Conservation (phyloP, 495 filamentous ascomycete species). For the Lasiosphaeria miniovina region DNA sequence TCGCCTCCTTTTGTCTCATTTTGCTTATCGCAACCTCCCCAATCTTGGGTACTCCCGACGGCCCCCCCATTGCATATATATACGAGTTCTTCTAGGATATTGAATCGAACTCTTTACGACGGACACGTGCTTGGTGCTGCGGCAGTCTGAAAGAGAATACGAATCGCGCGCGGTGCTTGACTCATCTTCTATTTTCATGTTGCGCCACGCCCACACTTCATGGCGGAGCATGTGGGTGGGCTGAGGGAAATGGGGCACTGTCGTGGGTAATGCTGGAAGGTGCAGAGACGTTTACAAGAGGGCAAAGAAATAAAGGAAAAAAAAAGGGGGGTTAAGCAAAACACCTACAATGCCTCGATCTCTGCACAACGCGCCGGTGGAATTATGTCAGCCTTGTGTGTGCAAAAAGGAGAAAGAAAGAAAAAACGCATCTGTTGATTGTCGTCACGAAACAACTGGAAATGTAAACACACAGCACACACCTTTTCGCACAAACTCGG, state of each 20-base stretch:
- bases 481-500: constrained; percentile 92
- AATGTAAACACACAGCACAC: background rate
- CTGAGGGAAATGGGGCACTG: background rate
- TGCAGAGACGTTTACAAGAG: background rate
- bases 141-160: no score
- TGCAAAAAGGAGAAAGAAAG: background rate
- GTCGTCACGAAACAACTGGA: background rate
- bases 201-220: no score
- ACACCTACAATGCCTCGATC: constrained; percentile 83
- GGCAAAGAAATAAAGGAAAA: background rate
- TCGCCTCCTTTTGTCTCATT: background rate
- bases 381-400: background rate
- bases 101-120: no score
- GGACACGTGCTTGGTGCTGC: no score
- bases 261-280: no score
- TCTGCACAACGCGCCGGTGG: constrained; percentile 44
- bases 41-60: background rate
- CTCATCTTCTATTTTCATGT: no score
- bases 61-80: background rate
- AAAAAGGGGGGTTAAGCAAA: background rate
- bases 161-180: no score
- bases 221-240: no score
- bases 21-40: background rate
- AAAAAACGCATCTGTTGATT: background rate
- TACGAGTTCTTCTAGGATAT: background rate